Conservation (phyloP, 805 yeast species). For the Priceomyces medius region DNA sequence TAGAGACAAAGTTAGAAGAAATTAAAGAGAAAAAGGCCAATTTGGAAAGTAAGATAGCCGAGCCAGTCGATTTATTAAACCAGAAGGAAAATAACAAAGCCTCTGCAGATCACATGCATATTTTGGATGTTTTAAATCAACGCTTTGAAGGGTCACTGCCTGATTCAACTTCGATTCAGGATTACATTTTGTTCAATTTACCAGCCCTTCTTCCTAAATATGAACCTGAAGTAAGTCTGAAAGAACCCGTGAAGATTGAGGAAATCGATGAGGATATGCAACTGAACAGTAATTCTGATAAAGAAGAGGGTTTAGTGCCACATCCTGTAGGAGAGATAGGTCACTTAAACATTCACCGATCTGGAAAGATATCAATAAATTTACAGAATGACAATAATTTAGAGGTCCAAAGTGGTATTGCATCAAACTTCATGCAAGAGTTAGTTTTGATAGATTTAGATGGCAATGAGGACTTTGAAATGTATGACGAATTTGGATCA, state of each 20-base stretch:
- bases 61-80: slow-evolving; percentile 28
- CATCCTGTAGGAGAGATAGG: slow-evolving; percentile 62
- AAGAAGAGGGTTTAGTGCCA: slow-evolving; percentile 7
- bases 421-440: slow-evolving; percentile 70
- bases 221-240: slow-evolving; percentile 8
- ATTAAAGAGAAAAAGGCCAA: slow-evolving; percentile 25
- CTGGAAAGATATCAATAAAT: slow-evolving; percentile 76
- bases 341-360: slow-evolving; percentile 68
- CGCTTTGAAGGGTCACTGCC: slow-evolving; percentile 21
- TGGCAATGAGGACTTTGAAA: slow-evolving; percentile 27
- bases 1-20: slow-evolving; percentile 26
- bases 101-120: slow-evolving; percentile 29
- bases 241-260: slow-evolving; percentile 8
- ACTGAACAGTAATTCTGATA: slow-evolving; percentile 12
- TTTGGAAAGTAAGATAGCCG: slow-evolving; percentile 27
- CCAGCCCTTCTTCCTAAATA: slow-evolving; percentile 47
- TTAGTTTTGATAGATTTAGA: slow-evolving; percentile 53
- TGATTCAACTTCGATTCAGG: slow-evolving; percentile 8
- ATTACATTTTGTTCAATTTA: slow-evolving; percentile 46
- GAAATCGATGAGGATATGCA: slow-evolving; percentile 8
- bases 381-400: slow-evolving; percentile 65
- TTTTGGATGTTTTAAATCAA: slow-evolving; percentile 25
- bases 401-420: slow-evolving; percentile 71
- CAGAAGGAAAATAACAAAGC: slow-evolving; percentile 30
- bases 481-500: slow-evolving; percentile 18